Base-by-base conservation (phyloP, 139 green algal genomes). In the Coccomyxa sp. region DNA sequence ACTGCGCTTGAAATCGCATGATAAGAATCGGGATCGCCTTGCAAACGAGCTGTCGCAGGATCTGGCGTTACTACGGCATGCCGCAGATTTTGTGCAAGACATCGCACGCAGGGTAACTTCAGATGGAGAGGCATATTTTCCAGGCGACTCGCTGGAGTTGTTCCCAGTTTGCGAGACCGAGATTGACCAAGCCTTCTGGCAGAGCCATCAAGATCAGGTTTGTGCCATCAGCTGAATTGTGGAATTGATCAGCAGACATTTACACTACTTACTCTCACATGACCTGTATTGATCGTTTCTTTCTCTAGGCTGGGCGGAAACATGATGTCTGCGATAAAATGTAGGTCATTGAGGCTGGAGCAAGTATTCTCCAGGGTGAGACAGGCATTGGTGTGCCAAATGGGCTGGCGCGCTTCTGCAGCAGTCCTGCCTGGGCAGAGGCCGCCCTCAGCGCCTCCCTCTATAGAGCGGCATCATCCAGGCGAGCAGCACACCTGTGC, bases 331-430 rank as follows among this genome's bases (percentile, higher is more conserved):
- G 14, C 44, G 44, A 14, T 58, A 58, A 58, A 58, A 58, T 64
- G 50, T 22, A 64, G 50, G 50, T 64, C 18, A 64, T 64, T 64
- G 50, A 64, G 2, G 50, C 50, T 18, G 50, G 50, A 18, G 5
- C 50, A 22, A 64, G 50, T 18, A 22, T 64, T 18, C 27, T 64
- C 27, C 18, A 64, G 50, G 50, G 50, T 22, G 18, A 64, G 50
- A 22, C 50, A 64, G 50, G 50, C 18, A 5, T 64, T 64, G 50
- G 50, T 31, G 50, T 64, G 50, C 50, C 50, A 22, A 18, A 64
- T 18, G 68, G 68, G 6, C 68, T 72, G 24, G 68, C 68, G 29
- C 68, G 68, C 68, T 72, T 72, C 68, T 72, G 68, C 68, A 72
- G n/a, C 68, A 12, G 29, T 12, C 68, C 68, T 39, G 68, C 29